Evolutionary conservation across 179 eudicot genomes (phyloP).

Genomic region (Silene noctiflora): DNA sequence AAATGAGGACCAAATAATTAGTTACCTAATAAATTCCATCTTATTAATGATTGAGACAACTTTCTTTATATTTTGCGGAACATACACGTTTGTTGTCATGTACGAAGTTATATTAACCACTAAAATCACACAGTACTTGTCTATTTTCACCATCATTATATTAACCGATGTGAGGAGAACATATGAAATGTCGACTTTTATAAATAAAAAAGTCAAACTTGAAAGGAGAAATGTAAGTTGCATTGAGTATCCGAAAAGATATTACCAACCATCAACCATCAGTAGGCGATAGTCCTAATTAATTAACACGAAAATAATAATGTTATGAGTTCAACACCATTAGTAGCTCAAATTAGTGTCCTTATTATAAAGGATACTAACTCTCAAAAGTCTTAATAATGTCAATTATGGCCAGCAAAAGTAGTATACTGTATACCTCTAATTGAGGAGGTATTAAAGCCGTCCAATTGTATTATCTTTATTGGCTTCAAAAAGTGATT

Average conservation of each 20-base stretch:
- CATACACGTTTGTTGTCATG: not conserved
- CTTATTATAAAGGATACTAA: constrained; percentile 4
- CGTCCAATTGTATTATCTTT: constrained; percentile 9
- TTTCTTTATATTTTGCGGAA: not conserved
- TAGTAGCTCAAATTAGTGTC: not conserved
- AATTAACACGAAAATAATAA: no score
- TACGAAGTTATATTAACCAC: no score
- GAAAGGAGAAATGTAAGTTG: no score
- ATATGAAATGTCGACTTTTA: no score
- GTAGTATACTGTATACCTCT: constrained; percentile 10
- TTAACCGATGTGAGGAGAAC: no score
- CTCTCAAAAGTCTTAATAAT: constrained; percentile 10
- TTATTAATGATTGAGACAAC: not conserved
- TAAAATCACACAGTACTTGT: no score
- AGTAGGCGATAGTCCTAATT: no score
- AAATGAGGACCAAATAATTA: not conserved
- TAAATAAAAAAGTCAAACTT: no score
- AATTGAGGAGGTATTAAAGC: constrained; percentile 18
- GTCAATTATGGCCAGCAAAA: not conserved
- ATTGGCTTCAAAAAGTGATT: constrained; percentile 2
- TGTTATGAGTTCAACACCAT: not conserved
- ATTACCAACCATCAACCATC: no score
- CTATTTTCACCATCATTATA: no score
- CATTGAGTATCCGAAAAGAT: no score
- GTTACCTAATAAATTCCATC: not conserved